These are phyloP conservation scores for Voacanga thouarsii DNA, from an alignment of 257 asterid genomes.

Conservation along the genomic window DNA sequence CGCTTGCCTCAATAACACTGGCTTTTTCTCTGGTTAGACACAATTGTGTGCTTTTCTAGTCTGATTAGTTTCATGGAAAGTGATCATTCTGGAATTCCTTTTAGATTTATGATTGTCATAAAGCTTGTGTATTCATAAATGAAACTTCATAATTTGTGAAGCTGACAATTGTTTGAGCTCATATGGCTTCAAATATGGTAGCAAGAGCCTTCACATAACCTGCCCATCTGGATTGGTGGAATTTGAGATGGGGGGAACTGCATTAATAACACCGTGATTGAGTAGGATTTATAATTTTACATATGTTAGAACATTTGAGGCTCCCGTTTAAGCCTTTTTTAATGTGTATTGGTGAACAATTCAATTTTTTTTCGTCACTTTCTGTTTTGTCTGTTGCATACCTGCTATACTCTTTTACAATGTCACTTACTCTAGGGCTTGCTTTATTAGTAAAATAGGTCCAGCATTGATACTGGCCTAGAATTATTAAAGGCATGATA, in stretches of 20 bases:
- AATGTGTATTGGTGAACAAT: background rate
- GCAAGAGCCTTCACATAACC: background rate
- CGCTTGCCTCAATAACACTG: no score
- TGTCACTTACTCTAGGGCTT: background rate
- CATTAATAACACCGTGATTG: background rate
- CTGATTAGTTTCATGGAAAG: background rate
- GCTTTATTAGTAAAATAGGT: background rate
- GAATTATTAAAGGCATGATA: background rate
- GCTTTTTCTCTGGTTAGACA: background rate
- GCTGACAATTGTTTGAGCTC: background rate
- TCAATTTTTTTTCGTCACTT: background rate
- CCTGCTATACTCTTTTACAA: background rate
- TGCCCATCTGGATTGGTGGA: background rate
- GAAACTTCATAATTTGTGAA: conserved; percentile 4
- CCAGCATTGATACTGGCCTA: background rate
- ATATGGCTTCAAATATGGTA: background rate
- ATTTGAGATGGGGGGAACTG: background rate
- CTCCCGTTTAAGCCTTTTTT: background rate
- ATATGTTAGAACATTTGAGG: background rate
- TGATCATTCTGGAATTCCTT: background rate
- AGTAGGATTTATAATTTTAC: background rate
- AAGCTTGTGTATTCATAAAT: background rate
- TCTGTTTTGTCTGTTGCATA: background rate
- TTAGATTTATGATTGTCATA: background rate
- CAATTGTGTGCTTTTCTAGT: background rate